A percentile compares a stretch with the other conserved stretches of the same genome.
Conservation (phyloP, 768 basidiomycete genomes). For the Hemileccinum impolitum region DNA sequence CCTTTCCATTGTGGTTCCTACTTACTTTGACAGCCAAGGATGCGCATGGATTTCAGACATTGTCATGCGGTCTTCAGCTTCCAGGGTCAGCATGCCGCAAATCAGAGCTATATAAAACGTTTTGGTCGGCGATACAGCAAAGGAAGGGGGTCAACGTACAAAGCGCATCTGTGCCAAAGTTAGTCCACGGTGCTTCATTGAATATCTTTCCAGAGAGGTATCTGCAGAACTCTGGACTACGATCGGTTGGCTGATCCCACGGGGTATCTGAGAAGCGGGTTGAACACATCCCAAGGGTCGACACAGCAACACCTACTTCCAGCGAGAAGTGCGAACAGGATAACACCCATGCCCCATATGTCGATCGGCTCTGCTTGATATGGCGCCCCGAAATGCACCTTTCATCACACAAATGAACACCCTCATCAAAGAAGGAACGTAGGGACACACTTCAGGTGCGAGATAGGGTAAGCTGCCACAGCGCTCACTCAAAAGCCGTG, state of each 20-base stretch:
- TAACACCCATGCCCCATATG: conserved; percentile 94
- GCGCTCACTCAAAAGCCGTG: conserved; percentile 68
- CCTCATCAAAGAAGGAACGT: not conserved
- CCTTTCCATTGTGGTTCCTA: not conserved
- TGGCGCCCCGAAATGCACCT: conserved; percentile 65
- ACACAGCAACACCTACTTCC: conserved; percentile 63
- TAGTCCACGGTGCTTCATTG: conserved; percentile 74
- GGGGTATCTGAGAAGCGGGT: conserved; percentile 70
- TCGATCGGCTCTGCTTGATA: conserved; percentile 94
- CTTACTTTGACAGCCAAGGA: conserved; percentile 73
- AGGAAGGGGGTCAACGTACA: conserved; percentile 44
- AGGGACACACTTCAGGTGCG: conserved; percentile 75
- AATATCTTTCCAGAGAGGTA: conserved; percentile 76
- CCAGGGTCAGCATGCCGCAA: conserved; percentile 67
- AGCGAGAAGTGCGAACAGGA: conserved; percentile 83
- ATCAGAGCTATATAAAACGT: conserved; percentile 56
- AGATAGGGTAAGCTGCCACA: conserved; percentile 95
- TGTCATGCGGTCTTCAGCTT: conserved; percentile 65
- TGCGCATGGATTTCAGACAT: conserved; percentile 55
- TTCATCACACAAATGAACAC: not conserved
- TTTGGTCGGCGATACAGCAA: not conserved
- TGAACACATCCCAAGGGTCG: not conserved
- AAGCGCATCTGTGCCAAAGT: conserved; percentile 53
- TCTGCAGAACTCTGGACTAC: conserved; percentile 75
- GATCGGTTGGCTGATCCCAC: conserved; percentile 88